Evolutionary conservation across 768 basidiomycete species (phyloP), one percentile per base, ranked within the genome.

Genomic region (Boletus sensibilis): DNA sequence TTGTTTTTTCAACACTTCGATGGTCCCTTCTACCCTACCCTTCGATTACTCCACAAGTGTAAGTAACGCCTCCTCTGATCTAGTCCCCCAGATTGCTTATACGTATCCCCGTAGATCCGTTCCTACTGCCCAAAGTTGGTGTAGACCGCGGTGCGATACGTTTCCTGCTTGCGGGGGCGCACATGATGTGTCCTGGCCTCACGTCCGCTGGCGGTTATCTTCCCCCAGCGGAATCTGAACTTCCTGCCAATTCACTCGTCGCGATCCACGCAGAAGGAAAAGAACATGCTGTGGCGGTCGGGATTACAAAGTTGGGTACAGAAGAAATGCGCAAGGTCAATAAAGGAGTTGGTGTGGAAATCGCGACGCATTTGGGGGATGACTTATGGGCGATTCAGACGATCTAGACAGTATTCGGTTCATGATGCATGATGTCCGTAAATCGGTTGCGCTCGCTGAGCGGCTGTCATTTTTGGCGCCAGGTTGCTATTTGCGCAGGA

Each of bases 131-230:
- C 5, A 85, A 81, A 64, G 94, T 96, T 47, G 84, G 87, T 61
- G 81, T 98, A 46, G 97, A 99, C 78, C 88, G 96, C 49, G 97
- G 97, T 47, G 97, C 97, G 51, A 99, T 99, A 75, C 91, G 95
- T 34, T 99, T 98, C 75, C 82, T 99, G 38, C 84, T 99, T 44
- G 88, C 86, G 12, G 97, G 93, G 16, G 93, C 93, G 25, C 87
- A 89, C 75, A 94, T 96, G 90, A 96, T 96, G 93, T 94, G 90
- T 64, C 97, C 97, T 5, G 97, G 97, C 21, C 77, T 99, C 52
- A 96, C 97, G 27, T 98, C 96, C 35, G 80, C 85, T 34, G 95
- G 95, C 8, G 96, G 96, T 9, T 82, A 82, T 64, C 83, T 98
- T 0, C 96, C 96, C 0, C 84, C 91, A 10, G 73, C 84, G 14